phyloP scores from a whole-genome alignment of 2,329 filamentous ascomycete genomes.

The Pseudocercospora cruenta region DNA sequence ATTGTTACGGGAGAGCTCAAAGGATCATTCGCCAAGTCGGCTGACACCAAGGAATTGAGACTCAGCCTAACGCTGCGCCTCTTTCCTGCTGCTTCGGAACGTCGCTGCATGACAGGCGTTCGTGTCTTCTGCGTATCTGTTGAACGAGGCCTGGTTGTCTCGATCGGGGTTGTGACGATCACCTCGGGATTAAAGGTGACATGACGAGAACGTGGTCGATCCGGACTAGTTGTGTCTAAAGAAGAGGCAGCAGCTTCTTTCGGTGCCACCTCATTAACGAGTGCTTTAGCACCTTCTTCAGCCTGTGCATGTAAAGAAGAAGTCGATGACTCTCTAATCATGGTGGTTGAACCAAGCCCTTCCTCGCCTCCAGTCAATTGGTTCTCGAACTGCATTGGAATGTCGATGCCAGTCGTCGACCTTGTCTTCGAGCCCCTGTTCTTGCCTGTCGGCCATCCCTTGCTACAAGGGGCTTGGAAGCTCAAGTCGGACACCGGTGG shows the following conservation, averaged over 20 bases:
- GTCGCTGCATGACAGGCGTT: not conserved
- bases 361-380: not conserved
- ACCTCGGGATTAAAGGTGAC: conserved; percentile 20
- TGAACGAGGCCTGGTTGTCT: not conserved
- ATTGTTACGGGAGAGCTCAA: not conserved
- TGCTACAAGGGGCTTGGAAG: not conserved
- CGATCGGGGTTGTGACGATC: conserved; percentile 11
- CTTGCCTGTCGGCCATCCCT: not conserved
- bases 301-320: not conserved
- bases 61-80: not conserved
- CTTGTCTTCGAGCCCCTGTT: not conserved
- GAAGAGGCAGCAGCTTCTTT: not conserved
- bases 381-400: not conserved
- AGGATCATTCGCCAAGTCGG: not conserved
- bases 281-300: not conserved
- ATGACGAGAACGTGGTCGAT: conserved; percentile 9
- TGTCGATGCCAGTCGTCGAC: not conserved
- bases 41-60: not conserved
- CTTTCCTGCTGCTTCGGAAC: not conserved
- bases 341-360: not conserved
- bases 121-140: not conserved
- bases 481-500: not conserved
- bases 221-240: not conserved
- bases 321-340: not conserved
- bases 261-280: not conserved